Base-by-base conservation (phyloP, 345 rosid genomes). In the Isatis tinctoria region DNA sequence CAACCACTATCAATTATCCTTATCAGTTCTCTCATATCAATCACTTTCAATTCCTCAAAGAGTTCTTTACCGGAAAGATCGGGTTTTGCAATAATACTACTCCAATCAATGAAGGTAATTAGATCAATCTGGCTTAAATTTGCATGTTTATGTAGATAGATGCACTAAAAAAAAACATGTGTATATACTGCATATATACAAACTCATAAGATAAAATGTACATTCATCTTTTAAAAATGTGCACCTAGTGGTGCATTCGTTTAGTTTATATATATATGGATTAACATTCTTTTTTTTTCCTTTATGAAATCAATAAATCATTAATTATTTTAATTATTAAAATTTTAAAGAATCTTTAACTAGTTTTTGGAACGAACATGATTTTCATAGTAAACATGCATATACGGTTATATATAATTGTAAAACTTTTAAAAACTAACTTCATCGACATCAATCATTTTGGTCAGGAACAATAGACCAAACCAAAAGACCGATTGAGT, bases 401-500 rank as follows among this genome's bases (percentile, higher is more conserved):
- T 40, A 30, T 37, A 51, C 32, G 33, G 59, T 59, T 36, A 45
- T 14, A 49, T 22, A 22, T 72, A 20, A 16, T 26, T 57, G 36
- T 54, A 9, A 3, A 20, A 26, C 17, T 58, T 76, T 18, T 36
- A 52, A 14, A 66, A 47, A 52, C 33, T 61, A 77, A 48, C 30
- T 33, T 40, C 12, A 27, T 27, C 56, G 39, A 63, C 37, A 59
- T 70, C 3, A 13, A 13, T 69, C 4, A 52, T 47, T 47, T 39
- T 65, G 60, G 37, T 27, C 44, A 70, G 80, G 49, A 49, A 57
- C 41, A 41, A 65, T 45, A 47, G 70, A 59, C 43, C 69, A 66
- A 60, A 72, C 27, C 5, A 66, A 66, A 66, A 36, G 65, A 44
- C 81, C 81, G 30, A 65, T 77, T 4, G 91, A 90, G 74, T 88